Evolutionary conservation across 2,329 filamentous ascomycete species (phyloP), one percentile per base, ranked within the genome.

Genomic region (Nemania serpens): DNA sequence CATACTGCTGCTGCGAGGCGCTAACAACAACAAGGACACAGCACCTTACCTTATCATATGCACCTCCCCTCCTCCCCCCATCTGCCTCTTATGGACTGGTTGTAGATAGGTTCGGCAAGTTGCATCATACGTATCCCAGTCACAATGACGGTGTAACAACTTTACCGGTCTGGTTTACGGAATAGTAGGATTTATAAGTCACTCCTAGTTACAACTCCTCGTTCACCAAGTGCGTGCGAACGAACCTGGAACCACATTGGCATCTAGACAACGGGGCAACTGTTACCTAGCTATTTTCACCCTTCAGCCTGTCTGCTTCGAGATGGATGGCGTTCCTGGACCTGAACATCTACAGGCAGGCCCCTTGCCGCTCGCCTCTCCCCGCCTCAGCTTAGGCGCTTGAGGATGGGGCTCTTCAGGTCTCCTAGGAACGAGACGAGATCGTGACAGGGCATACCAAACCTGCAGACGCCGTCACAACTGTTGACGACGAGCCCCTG

Each of bases 391-490:
- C 43, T 48, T 33, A 34, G 49, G 25, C 20, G 50, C 55, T 37
- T 47, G 18, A 47, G 50, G 25, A 49, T 47, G 48, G 43, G 43
- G 49, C 49, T 54, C 50, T 49, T 34, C 18, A 45, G 12, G 22
- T 22, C 34, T 55, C 33, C 36, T 12, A 15, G 43, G 41, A 15
- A 51, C 34, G 34, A 29, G 45, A 37, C 46, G 34, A 51, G 39
- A 55, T 47, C 34, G 55, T 55, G 55, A 59, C 46, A 53, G 50
- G 48, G 54, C 33, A 29, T 42, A 39, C 33, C 55, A 41, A 62
- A 43, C 50, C 55, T 52, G 60, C 60, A 53, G 56, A 42, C 39
- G 25, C 60, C 60, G 37, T 51, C 60, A 59, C 55, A 42, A 29
- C 46, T 52, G 47, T 55, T 22, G 17, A 48, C 17, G 33, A 37